Conservation (phyloP, 2,329 filamentous ascomycete species). For the Balansia obtecta region DNA sequence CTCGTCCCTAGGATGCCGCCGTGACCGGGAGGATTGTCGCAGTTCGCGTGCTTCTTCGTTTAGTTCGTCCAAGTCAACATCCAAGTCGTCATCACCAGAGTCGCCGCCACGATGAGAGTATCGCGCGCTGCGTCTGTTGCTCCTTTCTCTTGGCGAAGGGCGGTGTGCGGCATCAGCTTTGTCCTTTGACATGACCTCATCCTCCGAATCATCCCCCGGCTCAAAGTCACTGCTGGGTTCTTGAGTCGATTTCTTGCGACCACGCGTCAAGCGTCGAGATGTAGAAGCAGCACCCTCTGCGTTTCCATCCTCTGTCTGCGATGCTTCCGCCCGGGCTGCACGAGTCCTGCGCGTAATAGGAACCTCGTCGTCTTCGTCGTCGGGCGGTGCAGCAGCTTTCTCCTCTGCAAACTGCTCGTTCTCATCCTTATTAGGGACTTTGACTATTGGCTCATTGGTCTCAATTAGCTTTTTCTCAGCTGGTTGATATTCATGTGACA, state of each 20-base stretch:
- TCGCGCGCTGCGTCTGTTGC: conserved; percentile 26
- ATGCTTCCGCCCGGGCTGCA: conserved; percentile 19
- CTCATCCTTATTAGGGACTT: conserved; percentile 12
- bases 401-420: conserved; percentile 15
- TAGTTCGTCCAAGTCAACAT: conserved; percentile 50
- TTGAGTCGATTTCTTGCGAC: conserved; percentile 32
- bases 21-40: conserved; percentile 38
- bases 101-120: conserved; percentile 35
- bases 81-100: conserved; percentile 44
- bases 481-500: conserved; percentile 20
- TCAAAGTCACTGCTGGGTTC: conserved; percentile 51
- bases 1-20: conserved; percentile 36
- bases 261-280: conserved; percentile 35
- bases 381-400: conserved; percentile 15
- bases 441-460: conserved; percentile 17
- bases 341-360: conserved; percentile 35
- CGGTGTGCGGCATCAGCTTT: conserved; percentile 34
- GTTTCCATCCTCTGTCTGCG: conserved; percentile 11
- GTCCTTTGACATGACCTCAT: conserved; percentile 35
- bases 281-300: conserved; percentile 19
- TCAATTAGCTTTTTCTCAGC: conserved; percentile 18
- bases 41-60: conserved; percentile 55
- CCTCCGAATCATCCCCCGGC: conserved; percentile 45
- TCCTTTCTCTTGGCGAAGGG: conserved; percentile 36
- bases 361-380: conserved; percentile 32